Base-by-base conservation (phyloP, 2,329 filamentous ascomycete genomes). In the Colletotrichum plurivorum region DNA sequence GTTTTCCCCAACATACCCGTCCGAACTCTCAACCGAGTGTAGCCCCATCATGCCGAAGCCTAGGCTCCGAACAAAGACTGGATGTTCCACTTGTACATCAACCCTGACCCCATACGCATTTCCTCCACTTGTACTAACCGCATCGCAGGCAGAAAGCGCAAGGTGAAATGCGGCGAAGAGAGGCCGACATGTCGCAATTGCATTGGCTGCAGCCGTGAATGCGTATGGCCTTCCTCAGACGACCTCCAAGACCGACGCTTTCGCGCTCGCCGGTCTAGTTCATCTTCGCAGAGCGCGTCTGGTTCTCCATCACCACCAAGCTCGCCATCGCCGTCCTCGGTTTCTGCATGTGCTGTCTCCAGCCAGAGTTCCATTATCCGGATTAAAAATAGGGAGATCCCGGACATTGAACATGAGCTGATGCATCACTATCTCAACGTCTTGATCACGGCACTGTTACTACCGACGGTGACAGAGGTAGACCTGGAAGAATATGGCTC, bases 111-210 rank as follows among this genome's bases (percentile, higher is more conserved):
- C 31, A 36, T 2, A 9, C 31, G 9, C 8, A 36, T 3, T 8
- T 36, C 31, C 31, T 36, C 1, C 31, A 4, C 31, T 36, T 36
- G 1, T 10, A 12, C 31, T 36, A 36, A 36, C 31, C 31, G 9
- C 7, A 10, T 10, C 31, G 20, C 20, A 48, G 49, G 59, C 13
- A 25, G 59, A 36, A 36, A 31, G 22, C 18, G 59, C 15, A 53
- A 54, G 16, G 48, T 63, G 20, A 63, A 63, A 18, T 55, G 59
- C 20, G 59, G 59, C 5, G 59, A 63, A 54, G 15, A 63, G 25
- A 55, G 20, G 20, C 59, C 59, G 7, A 13, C 20, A 10, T 63
- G 59, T 36, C 36, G 49, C 1, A 63, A 63, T n/a, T 63, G 59
- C 48, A n/a, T 13, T 16, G 22, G 6, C 22, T 25, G 48, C 6